Base-by-base conservation (phyloP, 2,329 filamentous ascomycete species). In the Penicillium sp. region DNA sequence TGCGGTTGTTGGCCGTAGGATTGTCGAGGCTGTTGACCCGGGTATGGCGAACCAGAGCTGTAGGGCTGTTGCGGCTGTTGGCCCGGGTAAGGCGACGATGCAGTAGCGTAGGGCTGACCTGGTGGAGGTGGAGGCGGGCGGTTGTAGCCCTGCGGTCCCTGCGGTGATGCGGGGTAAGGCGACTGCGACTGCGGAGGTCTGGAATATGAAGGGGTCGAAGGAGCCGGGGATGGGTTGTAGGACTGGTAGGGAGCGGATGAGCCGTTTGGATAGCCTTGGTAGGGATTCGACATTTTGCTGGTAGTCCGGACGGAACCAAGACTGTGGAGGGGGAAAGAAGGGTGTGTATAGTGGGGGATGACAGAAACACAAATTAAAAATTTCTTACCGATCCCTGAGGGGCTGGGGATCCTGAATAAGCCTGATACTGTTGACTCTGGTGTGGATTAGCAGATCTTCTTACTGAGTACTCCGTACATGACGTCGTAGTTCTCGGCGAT, bases 381-480 rank as follows among this genome's bases (percentile, higher is more conserved):
- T 60, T 56, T 67, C 73, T 71, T 75, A 75, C 73, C 67, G 71
- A 63, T 61, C 66, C 67, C 57, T 67, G 64, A 47, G 65, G 62
- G 55, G 68, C 65, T 57, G 67, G 56, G 44, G 66, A 69, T 64
- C 77, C 78, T 63, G 77, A 78, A 68, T 82, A 85, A 61, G 82
- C 78, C 74, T 85, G 81, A 72, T 85, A 85, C 66, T 78, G 75
- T 48, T 57, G 57, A 40, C 18, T 45, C 52, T 53, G 38, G n/a
- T 13, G 24, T 11, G 24, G 16, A 50, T 44, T 31, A 31, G 24
- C 4, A 7, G 7, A 16, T 36, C 11, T 36, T 13, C 13, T 36
- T 14, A 34, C 29, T 7, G 29, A 31, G 3, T 34, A 11, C 9
- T 34, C 32, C 11, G 34, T 36, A 36, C 34, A 66, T 66, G 64